Base-by-base conservation (phyloP, 2,329 filamentous ascomycete genomes). In the Pseudogymnoascus sp. region DNA sequence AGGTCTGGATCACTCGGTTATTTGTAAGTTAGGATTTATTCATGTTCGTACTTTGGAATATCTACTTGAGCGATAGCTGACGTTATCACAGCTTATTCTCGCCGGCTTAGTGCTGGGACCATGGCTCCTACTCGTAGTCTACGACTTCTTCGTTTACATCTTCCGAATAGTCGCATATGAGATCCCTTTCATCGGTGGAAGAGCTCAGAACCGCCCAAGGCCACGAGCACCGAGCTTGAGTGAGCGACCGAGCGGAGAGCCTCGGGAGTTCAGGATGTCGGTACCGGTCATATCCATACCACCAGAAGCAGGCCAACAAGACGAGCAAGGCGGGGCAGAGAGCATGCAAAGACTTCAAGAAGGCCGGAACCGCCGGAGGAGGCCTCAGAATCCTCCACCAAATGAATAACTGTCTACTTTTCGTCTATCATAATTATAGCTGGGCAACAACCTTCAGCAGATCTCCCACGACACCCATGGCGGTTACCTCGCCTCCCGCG, bases 381-480 rank as follows among this genome's bases (percentile, higher is more conserved):
- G 28, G 49, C 16, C 49, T 55, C n/a, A 33, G 3, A 55, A 55
- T 3, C 16, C 49, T 33, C 28, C 49, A 5, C 1, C 25, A 12
- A 16, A 55, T 55, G 49, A 55, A 55, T 55, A 55, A 55, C 49
- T 55, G 28, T 55, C 49, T 55, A 55, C 49, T 33, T 55, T 14
- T 11, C 49, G 9, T 55, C 28, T 55, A 55, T 55, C 49, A 55
- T 55, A 55, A 61, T 67, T 67, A 80, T 71, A 96, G 81, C 73
- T 91, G 81, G 69, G 88, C 82, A 65, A 97, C 72, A 38, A 96
- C 90, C 81, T 96, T 97, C 75, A 97, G 82, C 71, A 99, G 77
- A 79, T 99, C 95, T 58, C 86, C 87, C n/a, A 91, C 92, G 55
- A 99, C 93, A 64, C 95, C 95, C 93, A 97, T 97, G 28, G 95